Base-by-base conservation (phyloP, 2,329 filamentous ascomycete species). In the Aspergillus sclerotialis region DNA sequence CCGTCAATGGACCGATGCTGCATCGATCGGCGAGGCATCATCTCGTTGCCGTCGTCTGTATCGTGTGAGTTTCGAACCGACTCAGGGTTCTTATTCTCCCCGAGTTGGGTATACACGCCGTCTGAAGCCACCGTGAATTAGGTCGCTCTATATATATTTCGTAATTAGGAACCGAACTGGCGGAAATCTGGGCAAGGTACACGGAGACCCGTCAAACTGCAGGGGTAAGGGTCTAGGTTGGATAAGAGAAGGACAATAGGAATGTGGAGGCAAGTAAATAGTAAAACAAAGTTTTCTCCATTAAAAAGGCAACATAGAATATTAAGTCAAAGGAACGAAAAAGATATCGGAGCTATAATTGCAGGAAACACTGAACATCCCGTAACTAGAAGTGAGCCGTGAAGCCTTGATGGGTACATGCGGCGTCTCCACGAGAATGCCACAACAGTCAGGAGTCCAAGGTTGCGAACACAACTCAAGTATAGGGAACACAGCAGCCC, bases 1-100 rank as follows among this genome's bases (percentile, higher is more conserved):
- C 66, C 68, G 37, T 73, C 67, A 2, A 58, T 56, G 11, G 67
- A 65, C 33, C 65, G 67, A 44, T 68, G 61, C 50, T 70, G 61
- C 30, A 66, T 55, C 12, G 73, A 65, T 42, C 68, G 64, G 42
- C 55, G 64, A 42, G 55, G 53, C 34, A 61, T 53, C 50, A 71
- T 64, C 21, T 23, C 19, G 19, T 17, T 10, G 26, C 67, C 63
- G 53, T 65, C 65, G 43, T 64, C 60, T 40, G 60, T 61, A 33
- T 58, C 56, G 35, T 58, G 52, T 28, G 53, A 53, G 38, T 65
- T 53, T 46, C 53, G 52, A 42, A 49, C 53, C 39, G 52, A 50
- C 45, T 62, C 58, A 45, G 58, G 54, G 37, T 57, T 52, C 42
- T 40, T 35, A 17, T 39, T 39, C 33, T 48, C 49, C 46, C 46